Percentiles rank a stretch among this genome's conserved stretches.
Conservation (phyloP, 768 basidiomycete genomes). For the Naganishia onofrii region DNA sequence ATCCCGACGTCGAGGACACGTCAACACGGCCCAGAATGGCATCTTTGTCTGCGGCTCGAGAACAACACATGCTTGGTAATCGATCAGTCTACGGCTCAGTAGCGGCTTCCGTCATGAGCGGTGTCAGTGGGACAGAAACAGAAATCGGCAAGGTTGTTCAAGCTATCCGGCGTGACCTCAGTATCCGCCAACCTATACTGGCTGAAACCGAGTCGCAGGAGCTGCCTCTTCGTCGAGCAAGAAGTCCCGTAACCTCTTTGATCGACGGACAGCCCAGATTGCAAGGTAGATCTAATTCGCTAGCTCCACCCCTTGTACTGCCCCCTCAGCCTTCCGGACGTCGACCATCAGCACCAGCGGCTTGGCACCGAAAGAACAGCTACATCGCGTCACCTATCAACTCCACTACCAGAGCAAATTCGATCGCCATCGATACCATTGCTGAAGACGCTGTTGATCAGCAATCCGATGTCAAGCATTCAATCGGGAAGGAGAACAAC, state of each 20-base stretch:
- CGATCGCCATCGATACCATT: background rate
- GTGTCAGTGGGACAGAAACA: slow-evolving; percentile 23
- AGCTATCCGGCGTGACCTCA: slow-evolving; percentile 27
- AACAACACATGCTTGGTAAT: slow-evolving; percentile 17
- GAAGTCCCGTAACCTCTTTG: background rate
- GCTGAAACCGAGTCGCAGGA: background rate
- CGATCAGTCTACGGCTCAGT: slow-evolving; percentile 22
- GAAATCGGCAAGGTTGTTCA: slow-evolving; percentile 29
- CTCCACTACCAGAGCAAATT: background rate
- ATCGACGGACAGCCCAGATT: background rate
- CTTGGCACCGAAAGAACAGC: background rate
- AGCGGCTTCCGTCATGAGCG: slow-evolving; percentile 24
- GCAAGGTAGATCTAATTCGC: slow-evolving; percentile 16
- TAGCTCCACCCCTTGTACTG: slow-evolving; percentile 1
- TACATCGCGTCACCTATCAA: background rate
- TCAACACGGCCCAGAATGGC: background rate
- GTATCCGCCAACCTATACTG: slow-evolving; percentile 16
- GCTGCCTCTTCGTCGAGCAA: background rate
- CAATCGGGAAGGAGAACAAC: background rate
- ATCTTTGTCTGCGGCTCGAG: background rate
- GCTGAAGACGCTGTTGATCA: background rate
- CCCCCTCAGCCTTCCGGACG: background rate
- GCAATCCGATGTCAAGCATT: background rate
- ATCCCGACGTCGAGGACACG: background rate
- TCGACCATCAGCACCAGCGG: slow-evolving; percentile 20